Evolutionary conservation across 495 filamentous ascomycete species (phyloP).

Genomic region (Astrothelium subdiscretum): DNA sequence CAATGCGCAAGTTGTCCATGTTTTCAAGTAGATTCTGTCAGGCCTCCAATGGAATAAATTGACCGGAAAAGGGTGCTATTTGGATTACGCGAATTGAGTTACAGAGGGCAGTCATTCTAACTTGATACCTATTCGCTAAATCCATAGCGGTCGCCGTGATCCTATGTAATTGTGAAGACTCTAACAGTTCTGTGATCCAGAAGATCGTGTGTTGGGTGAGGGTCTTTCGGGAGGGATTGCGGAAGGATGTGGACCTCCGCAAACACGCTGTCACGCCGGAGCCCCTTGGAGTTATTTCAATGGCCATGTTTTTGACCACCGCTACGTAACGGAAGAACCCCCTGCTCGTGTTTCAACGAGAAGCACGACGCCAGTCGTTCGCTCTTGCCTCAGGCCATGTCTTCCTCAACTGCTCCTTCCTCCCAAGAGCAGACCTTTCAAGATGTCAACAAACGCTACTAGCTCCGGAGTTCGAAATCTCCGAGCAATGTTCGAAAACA

Average conservation of each 20-base stretch:
- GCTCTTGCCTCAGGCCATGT: neutral
- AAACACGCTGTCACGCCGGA: neutral
- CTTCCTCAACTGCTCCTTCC: neutral
- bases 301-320: neutral
- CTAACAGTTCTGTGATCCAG: too few relatives aligned
- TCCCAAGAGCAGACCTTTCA: neutral
- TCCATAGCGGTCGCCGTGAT: too few relatives aligned
- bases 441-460: conserved; percentile 39
- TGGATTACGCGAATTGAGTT: neutral
- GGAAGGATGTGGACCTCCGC: too few relatives aligned
- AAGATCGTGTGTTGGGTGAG: too few relatives aligned
- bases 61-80: neutral
- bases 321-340: neutral
- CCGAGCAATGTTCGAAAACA: conserved; percentile 78
- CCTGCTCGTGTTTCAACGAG: neutral
- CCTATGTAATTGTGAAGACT: too few relatives aligned
- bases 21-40: conserved; percentile 16
- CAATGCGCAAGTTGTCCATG: conserved; percentile 36
- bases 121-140: too few relatives aligned
- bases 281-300: neutral
- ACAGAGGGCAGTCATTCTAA: neutral
- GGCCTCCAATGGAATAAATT: neutral
- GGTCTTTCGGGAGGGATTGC: too few relatives aligned
- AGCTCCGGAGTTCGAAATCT: conserved; percentile 55
- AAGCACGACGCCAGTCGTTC: too few relatives aligned